Percentiles rank a stretch among this genome's conserved stretches.
These are phyloP conservation scores for Suillus bovinus DNA, from an alignment of 768 basidiomycete genomes.

Conservation along the genomic window DNA sequence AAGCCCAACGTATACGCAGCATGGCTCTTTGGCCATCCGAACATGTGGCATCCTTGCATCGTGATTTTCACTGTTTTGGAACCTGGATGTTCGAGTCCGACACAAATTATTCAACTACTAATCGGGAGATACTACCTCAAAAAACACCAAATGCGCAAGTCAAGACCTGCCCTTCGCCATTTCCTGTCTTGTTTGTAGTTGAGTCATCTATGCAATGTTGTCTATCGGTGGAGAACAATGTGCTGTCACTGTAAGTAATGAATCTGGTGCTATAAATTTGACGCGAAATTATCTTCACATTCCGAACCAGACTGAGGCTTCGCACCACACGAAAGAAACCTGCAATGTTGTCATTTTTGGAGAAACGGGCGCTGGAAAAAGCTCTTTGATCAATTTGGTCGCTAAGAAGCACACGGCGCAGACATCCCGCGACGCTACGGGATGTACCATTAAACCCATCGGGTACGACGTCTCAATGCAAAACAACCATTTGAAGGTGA, in stretches of 20 bases:
- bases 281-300: not conserved
- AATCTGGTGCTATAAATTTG: not conserved
- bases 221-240: too few species aligned
- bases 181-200: not conserved
- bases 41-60: not conserved
- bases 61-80: not conserved
- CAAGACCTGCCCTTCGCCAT: not conserved
- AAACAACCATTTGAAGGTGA: constrained; percentile 6
- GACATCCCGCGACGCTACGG: constrained; percentile 18
- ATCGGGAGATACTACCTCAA: not conserved
- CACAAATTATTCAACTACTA: not conserved
- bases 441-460: constrained; percentile 14
- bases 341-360: constrained; percentile 32
- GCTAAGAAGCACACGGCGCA: constrained; percentile 29
- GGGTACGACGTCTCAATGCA: not conserved
- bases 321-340: not conserved
- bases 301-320: not conserved
- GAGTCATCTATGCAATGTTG: not conserved
- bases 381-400: constrained; percentile 33
- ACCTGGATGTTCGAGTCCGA: not conserved
- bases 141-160: not conserved
- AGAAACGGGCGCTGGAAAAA: constrained; percentile 33
- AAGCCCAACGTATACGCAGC: not conserved
- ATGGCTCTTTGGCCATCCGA: not conserved
- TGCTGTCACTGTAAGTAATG: not conserved